Conservation (phyloP, 75 land plant species). For the Cupressus sempervirens region DNA sequence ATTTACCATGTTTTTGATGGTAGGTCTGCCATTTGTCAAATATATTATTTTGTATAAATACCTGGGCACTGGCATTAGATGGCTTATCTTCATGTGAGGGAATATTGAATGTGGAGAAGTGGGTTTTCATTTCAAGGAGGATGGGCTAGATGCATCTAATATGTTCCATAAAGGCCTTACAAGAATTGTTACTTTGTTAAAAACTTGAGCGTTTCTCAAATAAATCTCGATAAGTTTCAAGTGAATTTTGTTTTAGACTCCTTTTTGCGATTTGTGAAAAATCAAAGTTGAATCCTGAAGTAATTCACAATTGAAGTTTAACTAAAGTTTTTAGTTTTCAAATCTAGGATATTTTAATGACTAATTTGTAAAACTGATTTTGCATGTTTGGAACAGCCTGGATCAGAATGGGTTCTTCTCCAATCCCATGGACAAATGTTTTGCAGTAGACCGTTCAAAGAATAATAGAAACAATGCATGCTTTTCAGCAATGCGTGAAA, state of each 20-base stretch:
- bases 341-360: background rate
- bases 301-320: background rate
- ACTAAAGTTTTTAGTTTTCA: background rate
- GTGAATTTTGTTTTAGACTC: background rate
- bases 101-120: background rate
- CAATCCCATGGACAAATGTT: slow-evolving; percentile 32
- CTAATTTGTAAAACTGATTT: background rate
- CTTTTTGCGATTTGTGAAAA: background rate
- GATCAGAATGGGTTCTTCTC: slow-evolving; percentile 27
- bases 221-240: background rate
- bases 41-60: background rate
- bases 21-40: background rate
- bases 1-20: background rate
- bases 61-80: background rate
- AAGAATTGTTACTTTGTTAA: background rate
- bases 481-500: slow-evolving; percentile 30
- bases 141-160: background rate
- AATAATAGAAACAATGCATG: slow-evolving; percentile 24
- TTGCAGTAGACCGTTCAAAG: slow-evolving; percentile 24
- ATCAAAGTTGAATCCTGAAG: background rate
- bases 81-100: background rate
- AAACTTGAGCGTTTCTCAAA: background rate
- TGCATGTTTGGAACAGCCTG: slow-evolving; percentile 22
- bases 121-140: background rate
- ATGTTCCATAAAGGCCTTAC: background rate